phyloP scores from a whole-genome alignment of 805 yeast genomes.

The Nematodospora valgi region DNA sequence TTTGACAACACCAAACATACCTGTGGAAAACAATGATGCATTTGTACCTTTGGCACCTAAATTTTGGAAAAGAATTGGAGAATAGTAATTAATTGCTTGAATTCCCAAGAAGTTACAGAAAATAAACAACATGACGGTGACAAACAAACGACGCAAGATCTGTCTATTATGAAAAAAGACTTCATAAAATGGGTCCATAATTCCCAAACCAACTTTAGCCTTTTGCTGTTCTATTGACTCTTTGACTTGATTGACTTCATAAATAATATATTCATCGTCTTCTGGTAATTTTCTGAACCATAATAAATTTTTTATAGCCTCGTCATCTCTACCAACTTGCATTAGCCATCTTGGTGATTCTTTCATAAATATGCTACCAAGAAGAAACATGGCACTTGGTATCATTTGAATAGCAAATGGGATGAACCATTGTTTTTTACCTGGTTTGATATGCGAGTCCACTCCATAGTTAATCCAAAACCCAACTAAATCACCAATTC shows the following conservation, averaged over 20 bases:
- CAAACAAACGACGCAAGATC: conserved; percentile 43
- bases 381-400: conserved; percentile 43
- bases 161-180: conserved; percentile 35
- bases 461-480: conserved; percentile 55
- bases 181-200: conserved; percentile 26
- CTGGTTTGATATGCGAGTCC: conserved; percentile 15
- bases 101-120: conserved; percentile 41
- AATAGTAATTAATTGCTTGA: conserved; percentile 52
- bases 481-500: conserved; percentile 53
- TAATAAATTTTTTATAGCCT: conserved; percentile 37
- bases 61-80: conserved; percentile 48
- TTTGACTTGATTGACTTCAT: conserved; percentile 50
- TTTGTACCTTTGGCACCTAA: conserved; percentile 37
- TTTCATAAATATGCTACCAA: conserved; percentile 41
- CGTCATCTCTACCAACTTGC: conserved; percentile 37
- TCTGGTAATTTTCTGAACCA: conserved; percentile 42
- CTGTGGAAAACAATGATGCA: conserved; percentile 40
- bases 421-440: conserved; percentile 45
- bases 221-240: conserved; percentile 41
- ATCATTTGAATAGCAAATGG: conserved; percentile 49
- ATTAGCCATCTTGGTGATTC: conserved; percentile 54
- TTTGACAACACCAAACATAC: conserved; percentile 53
- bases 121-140: conserved; percentile 30
- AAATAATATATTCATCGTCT: conserved; percentile 47
- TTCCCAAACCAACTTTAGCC: conserved; percentile 23